Evolutionary conservation across 306 rosid genomes (phyloP).

Genomic region (Fragaria nilgerrensis): DNA sequence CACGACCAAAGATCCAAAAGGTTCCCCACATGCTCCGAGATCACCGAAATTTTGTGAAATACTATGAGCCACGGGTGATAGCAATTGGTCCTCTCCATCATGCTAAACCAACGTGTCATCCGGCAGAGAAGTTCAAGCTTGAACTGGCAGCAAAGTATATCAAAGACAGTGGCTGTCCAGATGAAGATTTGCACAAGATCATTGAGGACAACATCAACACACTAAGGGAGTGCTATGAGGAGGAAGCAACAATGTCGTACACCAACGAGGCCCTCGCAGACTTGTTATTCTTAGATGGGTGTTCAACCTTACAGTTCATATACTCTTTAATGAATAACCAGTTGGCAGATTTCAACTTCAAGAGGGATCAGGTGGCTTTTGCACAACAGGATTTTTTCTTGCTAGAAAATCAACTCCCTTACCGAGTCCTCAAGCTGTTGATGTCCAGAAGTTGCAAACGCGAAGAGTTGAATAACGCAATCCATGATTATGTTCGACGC

Average conservation of each 20-base stretch:
- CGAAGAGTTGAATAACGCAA: background rate
- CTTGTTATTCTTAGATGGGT: constrained; percentile 18
- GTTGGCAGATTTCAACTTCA: background rate
- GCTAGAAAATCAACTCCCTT: constrained; percentile 35
- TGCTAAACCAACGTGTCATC: background rate
- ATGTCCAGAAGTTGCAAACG: background rate
- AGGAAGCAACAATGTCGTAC: background rate
- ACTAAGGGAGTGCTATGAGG: constrained; percentile 1
- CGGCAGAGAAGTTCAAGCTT: constrained; percentile 2
- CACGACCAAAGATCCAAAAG: too few relatives aligned
- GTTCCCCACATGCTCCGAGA: too few relatives aligned
- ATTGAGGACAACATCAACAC: background rate
- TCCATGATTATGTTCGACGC: background rate
- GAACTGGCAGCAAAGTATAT: background rate
- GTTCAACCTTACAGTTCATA: constrained; percentile 2
- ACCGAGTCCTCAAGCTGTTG: constrained; percentile 9
- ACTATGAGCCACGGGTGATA: constrained; percentile 12
- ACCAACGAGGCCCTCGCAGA: constrained; percentile 3
- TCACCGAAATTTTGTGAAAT: background rate
- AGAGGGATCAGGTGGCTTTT: background rate
- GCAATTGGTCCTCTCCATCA: constrained; percentile 27
- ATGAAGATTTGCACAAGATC: background rate
- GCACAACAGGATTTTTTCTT: constrained; percentile 20
- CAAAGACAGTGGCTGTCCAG: background rate
- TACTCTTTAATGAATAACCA: background rate